Percentiles rank a stretch among this genome's conserved stretches.
These are phyloP conservation scores for Aspergillus sp. DNA, from an alignment of 2,329 filamentous ascomycete genomes.

Conservation along the genomic window DNA sequence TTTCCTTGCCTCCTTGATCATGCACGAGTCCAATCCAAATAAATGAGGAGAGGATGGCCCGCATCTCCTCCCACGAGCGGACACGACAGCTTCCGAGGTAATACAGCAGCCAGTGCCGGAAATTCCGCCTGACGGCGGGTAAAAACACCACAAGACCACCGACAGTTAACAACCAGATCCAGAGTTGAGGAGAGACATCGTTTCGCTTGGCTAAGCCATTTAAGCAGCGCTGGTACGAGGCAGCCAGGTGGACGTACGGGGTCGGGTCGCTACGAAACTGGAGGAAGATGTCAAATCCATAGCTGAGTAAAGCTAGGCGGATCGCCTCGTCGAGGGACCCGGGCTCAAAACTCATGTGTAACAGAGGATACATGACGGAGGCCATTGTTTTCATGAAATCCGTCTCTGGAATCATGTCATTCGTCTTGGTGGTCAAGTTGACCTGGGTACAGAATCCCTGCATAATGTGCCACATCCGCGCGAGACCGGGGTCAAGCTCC, in stretches of 20 bases:
- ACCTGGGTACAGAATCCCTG: not conserved
- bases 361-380: conserved; percentile 45
- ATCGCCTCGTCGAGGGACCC: conserved; percentile 38
- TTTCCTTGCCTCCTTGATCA: not conserved
- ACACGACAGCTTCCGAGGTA: not conserved
- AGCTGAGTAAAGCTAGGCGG: conserved; percentile 44
- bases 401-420: conserved; percentile 22
- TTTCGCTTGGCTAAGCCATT: not conserved
- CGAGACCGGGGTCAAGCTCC: not conserved
- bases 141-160: not conserved
- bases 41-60: not conserved
- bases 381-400: conserved; percentile 37
- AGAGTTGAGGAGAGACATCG: not conserved
- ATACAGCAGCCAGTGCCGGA: not conserved
- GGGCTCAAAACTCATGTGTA: conserved; percentile 33
- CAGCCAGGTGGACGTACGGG: not conserved
- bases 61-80: not conserved
- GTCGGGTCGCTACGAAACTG: not conserved
- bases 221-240: not conserved
- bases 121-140: not conserved
- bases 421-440: conserved; percentile 17
- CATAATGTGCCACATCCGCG: not conserved
- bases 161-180: conserved; percentile 3
- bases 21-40: conserved; percentile 1
- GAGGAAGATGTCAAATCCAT: conserved; percentile 44